Conservation (phyloP, 2,329 filamentous ascomycete genomes). For the Bipolaris gigantea region DNA sequence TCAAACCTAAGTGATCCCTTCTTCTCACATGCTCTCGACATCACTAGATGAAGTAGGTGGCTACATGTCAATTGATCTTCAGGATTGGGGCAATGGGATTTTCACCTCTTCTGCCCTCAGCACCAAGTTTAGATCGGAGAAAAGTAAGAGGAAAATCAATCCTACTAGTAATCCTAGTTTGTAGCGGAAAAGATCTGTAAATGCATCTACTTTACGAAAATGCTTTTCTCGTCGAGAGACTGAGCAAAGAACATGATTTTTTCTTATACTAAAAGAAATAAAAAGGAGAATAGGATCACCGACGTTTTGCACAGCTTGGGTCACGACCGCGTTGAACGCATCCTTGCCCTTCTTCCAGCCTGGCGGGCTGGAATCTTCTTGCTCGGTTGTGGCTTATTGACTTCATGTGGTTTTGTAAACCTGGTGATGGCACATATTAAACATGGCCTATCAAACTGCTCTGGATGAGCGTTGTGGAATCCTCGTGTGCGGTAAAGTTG, state of each 20-base stretch:
- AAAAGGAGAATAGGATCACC: neutral
- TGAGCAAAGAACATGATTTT: neutral
- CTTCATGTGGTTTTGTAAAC: neutral
- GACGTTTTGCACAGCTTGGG: too few relatives aligned
- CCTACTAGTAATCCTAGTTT: too few relatives aligned
- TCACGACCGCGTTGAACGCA: neutral
- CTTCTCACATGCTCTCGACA: neutral
- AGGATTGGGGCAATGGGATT: too few relatives aligned
- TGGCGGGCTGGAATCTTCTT: slow-evolving; percentile 2
- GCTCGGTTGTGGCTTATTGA: neutral
- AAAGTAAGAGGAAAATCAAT: too few relatives aligned
- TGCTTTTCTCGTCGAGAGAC: too few relatives aligned
- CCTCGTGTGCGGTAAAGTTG: slow-evolving; percentile 34
- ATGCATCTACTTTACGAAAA: too few relatives aligned
- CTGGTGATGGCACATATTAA: slow-evolving; percentile 27
- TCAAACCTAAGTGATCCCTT: neutral
- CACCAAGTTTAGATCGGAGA: too few relatives aligned
- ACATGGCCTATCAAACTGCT: slow-evolving; percentile 29
- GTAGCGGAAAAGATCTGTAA: too few relatives aligned
- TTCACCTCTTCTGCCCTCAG: too few relatives aligned
- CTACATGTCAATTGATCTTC: too few relatives aligned
- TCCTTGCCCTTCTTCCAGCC: neutral
- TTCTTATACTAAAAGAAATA: neutral
- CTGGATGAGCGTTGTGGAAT: slow-evolving; percentile 30
- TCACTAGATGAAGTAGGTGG: neutral